These are phyloP conservation scores for Nemania serpens DNA, from an alignment of 2,329 filamentous ascomycete genomes.

Conservation along the genomic window DNA sequence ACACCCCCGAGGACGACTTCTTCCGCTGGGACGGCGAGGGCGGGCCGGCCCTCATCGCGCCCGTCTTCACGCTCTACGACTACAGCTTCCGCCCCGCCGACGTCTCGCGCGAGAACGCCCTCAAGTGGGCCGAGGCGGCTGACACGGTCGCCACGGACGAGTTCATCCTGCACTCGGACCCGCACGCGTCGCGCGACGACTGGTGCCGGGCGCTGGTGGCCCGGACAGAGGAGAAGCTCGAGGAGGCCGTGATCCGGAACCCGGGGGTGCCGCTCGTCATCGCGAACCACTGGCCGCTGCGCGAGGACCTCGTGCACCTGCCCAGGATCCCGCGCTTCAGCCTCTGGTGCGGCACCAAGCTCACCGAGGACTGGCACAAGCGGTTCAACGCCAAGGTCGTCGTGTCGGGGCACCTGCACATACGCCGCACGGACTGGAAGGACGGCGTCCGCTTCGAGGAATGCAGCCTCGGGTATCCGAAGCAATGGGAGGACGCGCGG, in stretches of 20 bases:
- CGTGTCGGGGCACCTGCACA: constrained; percentile 45
- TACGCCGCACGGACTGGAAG: constrained; percentile 47
- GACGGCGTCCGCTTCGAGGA: constrained; percentile 46
- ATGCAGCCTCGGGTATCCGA: constrained; percentile 45
- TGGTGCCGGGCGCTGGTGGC: constrained; percentile 43
- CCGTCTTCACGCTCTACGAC: constrained; percentile 64
- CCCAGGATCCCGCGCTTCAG: constrained; percentile 44
- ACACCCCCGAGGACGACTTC: constrained; percentile 62
- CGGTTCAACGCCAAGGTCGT: constrained; percentile 44
- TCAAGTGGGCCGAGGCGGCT: constrained; percentile 44
- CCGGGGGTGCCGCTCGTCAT: constrained; percentile 39
- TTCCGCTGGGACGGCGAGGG: constrained; percentile 57
- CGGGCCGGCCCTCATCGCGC: constrained; percentile 53
- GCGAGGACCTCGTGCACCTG: constrained; percentile 44
- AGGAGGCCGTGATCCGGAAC: constrained; percentile 29
- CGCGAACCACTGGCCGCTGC: constrained; percentile 47
- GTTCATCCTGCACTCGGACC: constrained; percentile 45
- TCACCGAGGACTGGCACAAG: constrained; percentile 44
- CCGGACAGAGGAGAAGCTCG: constrained; percentile 37
- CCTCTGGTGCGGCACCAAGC: constrained; percentile 46
- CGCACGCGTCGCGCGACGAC: constrained; percentile 41
- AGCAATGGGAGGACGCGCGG: constrained; percentile 43
- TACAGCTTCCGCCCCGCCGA: constrained; percentile 60
- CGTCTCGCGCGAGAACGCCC: constrained; percentile 52
- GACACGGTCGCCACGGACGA: constrained; percentile 46